These are phyloP conservation scores for Pichia sp. DNA, from an alignment of 1,139 yeast species.

Conservation along the genomic window DNA sequence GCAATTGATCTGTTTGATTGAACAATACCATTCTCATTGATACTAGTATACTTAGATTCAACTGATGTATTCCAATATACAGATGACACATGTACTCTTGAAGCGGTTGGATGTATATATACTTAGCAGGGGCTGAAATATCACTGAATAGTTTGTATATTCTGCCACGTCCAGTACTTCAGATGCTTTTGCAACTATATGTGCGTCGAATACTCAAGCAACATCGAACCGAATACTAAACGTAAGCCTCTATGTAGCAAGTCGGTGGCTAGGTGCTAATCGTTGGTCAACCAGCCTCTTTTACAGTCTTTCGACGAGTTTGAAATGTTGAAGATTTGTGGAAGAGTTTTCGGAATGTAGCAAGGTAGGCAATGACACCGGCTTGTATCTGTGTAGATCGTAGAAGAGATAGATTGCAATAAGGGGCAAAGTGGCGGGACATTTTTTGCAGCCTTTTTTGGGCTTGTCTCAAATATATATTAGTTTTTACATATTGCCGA, in stretches of 20 bases:
- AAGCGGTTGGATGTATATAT: not conserved
- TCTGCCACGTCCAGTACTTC: not conserved
- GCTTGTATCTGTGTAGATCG: not conserved
- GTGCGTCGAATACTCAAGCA: not conserved
- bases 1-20: not conserved
- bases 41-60: not conserved
- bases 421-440: not conserved
- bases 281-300: not conserved
- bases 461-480: not conserved
- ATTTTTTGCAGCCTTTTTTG: not conserved
- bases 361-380: not conserved
- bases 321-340: not conserved
- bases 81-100: not conserved
- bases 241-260: not conserved
- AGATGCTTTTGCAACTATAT: not conserved
- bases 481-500: not conserved
- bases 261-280: not conserved
- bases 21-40: not conserved
- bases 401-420: not conserved
- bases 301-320: not conserved
- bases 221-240: not conserved
- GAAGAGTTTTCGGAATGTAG: not conserved
- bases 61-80: not conserved
- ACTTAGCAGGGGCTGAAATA: not conserved
- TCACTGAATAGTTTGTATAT: not conserved